These are phyloP conservation scores for Leccinum truebloodii DNA, from an alignment of 768 basidiomycete genomes.

Conservation along the genomic window DNA sequence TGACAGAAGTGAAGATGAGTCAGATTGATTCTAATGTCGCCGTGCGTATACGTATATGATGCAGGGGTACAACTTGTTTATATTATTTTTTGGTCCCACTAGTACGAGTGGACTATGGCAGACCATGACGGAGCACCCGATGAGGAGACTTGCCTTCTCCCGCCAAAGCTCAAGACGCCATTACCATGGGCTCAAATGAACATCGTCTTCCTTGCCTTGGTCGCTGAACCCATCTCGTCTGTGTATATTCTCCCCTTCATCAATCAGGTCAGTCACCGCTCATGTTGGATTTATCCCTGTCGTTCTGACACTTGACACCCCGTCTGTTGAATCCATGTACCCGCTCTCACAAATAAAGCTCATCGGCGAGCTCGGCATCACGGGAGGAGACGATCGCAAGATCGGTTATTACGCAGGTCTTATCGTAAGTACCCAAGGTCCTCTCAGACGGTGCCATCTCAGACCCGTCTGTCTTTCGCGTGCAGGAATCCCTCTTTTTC, in stretches of 20 bases:
- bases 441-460: background rate
- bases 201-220: conserved; percentile 48
- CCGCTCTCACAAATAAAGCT: conserved; percentile 39
- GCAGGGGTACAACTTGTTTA: too few relatives aligned
- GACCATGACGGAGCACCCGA: conserved; percentile 44
- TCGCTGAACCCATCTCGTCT: conserved; percentile 58
- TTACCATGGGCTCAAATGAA: conserved; percentile 53
- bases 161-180: conserved; percentile 39
- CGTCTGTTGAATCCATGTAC: background rate
- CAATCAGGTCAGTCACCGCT: conserved; percentile 44
- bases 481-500: conserved; percentile 65
- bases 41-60: too few relatives aligned
- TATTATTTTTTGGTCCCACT: too few relatives aligned
- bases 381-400: conserved; percentile 61
- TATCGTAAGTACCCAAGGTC: conserved; percentile 39
- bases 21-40: too few relatives aligned
- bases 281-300: background rate
- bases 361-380: conserved; percentile 61
- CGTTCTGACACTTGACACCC: background rate
- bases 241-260: conserved; percentile 64
- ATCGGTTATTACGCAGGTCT: conserved; percentile 71
- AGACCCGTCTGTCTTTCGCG: conserved; percentile 1
- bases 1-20: too few relatives aligned
- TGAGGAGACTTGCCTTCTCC: conserved; percentile 45
- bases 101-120: conserved; percentile 13